phyloP scores from a whole-genome alignment of 257 asterid species.

The Echites panduratus region DNA sequence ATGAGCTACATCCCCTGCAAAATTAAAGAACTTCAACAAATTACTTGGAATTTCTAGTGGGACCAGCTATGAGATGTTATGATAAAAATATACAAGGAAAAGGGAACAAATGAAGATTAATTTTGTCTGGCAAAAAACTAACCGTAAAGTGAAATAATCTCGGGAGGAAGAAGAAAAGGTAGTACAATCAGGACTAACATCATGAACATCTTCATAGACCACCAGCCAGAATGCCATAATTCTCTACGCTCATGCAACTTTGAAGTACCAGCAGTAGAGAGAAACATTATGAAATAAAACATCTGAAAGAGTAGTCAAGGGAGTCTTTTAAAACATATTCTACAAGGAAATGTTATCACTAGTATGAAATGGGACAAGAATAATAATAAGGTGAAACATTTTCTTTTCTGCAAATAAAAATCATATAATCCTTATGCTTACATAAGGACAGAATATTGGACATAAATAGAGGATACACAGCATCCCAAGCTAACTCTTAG shows the following conservation, averaged over 20 bases:
- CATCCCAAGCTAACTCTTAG: constrained; percentile 51
- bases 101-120: not conserved
- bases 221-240: constrained; percentile 48
- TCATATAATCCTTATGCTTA: not conserved
- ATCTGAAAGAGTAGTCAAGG: constrained; percentile 34
- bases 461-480: constrained; percentile 35
- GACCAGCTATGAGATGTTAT: not conserved
- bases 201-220: constrained; percentile 39
- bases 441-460: not conserved
- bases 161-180: constrained; percentile 37
- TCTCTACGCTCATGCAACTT: constrained; percentile 39
- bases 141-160: constrained; percentile 36
- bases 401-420: too few relatives aligned
- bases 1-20: constrained; percentile 45
- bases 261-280: constrained; percentile 46
- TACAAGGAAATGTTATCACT: not conserved
- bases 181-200: constrained; percentile 26
- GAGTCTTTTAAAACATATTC: too few relatives aligned
- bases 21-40: constrained; percentile 8
- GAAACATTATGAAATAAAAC: constrained; percentile 45
- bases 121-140: constrained; percentile 1
- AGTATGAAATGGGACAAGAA: not conserved
- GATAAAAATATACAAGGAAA: not conserved
- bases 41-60: constrained; percentile 4
- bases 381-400: too few relatives aligned